A percentile compares a stretch with the other conserved stretches of the same genome.
phyloP scores from a whole-genome alignment of 495 filamentous ascomycete genomes.

The Tirmania nivea region DNA sequence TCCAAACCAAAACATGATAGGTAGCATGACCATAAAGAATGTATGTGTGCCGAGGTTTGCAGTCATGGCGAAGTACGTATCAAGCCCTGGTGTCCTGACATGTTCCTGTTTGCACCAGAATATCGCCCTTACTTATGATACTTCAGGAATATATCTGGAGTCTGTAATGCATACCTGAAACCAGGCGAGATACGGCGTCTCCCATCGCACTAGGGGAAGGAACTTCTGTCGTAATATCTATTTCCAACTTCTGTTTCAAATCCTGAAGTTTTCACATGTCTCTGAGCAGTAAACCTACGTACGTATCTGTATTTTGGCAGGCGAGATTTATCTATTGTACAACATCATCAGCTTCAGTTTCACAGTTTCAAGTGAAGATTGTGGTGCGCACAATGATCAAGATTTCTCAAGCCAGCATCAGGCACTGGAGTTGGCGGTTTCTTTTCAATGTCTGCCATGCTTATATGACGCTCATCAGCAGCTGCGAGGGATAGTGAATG shows the following conservation, averaged over 20 bases:
- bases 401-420: conserved; percentile 50
- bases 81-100: conserved; percentile 56
- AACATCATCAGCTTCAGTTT: not conserved
- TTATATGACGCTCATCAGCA: not conserved
- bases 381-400: conserved; percentile 38
- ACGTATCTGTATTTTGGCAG: not conserved
- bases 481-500: not conserved
- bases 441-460: not conserved
- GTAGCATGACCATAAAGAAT: conserved; percentile 88
- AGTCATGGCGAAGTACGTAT: conserved; percentile 89
- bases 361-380: not conserved
- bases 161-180: conserved; percentile 37
- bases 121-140: not conserved
- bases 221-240: conserved; percentile 60
- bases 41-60: conserved; percentile 96
- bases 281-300: conserved; percentile 1
- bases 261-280: not conserved
- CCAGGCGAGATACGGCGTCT: conserved; percentile 80
- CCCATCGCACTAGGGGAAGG: conserved; percentile 75
- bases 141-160: conserved; percentile 1
- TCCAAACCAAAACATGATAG: conserved; percentile 90
- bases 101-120: conserved; percentile 11
- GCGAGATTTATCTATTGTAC: not conserved
- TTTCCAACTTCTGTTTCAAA: no score
- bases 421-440: conserved; percentile 18